These are phyloP conservation scores for Choanephora cucurbitarum DNA, from an alignment of 371 early-diverging fungal species.

Conservation along the genomic window DNA sequence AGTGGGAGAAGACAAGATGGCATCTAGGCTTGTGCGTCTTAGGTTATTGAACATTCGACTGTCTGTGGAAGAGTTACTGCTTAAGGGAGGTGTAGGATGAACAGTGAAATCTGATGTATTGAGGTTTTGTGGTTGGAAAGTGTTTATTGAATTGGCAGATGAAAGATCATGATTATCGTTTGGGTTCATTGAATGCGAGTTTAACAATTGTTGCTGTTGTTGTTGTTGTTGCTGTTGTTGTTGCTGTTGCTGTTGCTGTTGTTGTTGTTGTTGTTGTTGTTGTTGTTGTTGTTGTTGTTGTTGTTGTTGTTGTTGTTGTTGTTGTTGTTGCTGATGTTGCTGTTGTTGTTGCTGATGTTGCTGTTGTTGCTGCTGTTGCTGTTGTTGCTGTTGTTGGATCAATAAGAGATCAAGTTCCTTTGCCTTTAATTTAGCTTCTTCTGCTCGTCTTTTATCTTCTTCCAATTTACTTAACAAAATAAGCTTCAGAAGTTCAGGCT, in stretches of 20 bases:
- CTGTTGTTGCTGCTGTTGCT: conserved; percentile 4
- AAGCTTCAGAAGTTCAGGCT: conserved; percentile 64
- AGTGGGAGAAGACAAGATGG: conserved; percentile 31
- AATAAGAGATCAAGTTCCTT: conserved; percentile 48
- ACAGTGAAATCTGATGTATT: conserved; percentile 6
- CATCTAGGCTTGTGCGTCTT: conserved; percentile 41
- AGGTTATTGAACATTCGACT: conserved; percentile 14
- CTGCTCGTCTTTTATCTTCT: conserved; percentile 62
- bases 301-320: conserved; percentile 5
- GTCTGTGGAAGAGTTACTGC: conserved; percentile 24
- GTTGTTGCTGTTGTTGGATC: conserved; percentile 39
- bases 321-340: conserved; percentile 7
- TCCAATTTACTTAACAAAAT: conserved; percentile 65
- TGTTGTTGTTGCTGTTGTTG: conserved; percentile 1
- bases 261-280: conserved; percentile 25
- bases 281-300: conserved; percentile 23
- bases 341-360: conserved; percentile 1
- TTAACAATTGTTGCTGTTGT: conserved; percentile 7
- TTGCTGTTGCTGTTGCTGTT: conserved; percentile 6
- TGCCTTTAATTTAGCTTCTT: conserved; percentile 50
- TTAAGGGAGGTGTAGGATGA: conserved; percentile 30
- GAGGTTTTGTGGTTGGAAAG: too few species aligned
- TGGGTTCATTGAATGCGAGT: neutral
- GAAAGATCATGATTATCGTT: neutral
- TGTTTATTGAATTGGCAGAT: too few species aligned